Evolutionary conservation across 306 rosid species (phyloP).

Genomic region (Hippophae gyantsensis): DNA sequence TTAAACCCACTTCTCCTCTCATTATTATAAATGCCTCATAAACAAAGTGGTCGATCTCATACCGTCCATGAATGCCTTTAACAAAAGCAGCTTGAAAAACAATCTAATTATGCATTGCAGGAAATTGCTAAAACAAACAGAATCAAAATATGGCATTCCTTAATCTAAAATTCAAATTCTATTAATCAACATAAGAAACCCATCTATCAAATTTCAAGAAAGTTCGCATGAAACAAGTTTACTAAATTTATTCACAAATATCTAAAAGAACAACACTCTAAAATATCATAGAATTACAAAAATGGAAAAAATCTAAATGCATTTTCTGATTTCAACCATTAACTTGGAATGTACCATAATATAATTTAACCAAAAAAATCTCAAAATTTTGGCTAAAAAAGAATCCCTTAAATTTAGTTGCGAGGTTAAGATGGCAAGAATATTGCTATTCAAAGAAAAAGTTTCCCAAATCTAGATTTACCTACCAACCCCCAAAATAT

Average conservation of each 20-base stretch:
- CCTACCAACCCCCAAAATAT: conserved; percentile 10
- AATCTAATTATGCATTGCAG: neutral
- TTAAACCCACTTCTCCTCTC: neutral
- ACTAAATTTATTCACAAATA: neutral
- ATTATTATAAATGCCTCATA: neutral
- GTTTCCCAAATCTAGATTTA: conserved; percentile 25
- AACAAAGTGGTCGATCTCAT: conserved; percentile 2
- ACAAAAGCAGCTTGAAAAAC: conserved; percentile 1
- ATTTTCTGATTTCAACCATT: conserved; percentile 19
- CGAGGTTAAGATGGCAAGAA: conserved; percentile 17
- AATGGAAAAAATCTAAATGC: too few species aligned
- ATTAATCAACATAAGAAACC: conserved; percentile 30
- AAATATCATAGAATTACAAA: too few species aligned
- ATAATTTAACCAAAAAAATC: conserved; percentile 32
- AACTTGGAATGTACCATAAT: conserved; percentile 27
- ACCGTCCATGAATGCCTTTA: neutral
- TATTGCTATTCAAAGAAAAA: conserved; percentile 18
- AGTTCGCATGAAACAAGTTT: conserved; percentile 9
- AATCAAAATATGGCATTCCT: conserved; percentile 37
- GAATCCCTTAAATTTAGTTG: conserved; percentile 45
- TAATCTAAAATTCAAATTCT: conserved; percentile 19
- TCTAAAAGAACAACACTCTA: too few species aligned
- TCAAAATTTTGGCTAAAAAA: conserved; percentile 18
- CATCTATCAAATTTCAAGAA: conserved; percentile 23
- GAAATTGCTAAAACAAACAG: conserved; percentile 15